Evolutionary conservation across 768 basidiomycete genomes (phyloP), one percentile per base, ranked within the genome.

Genomic region (Amanita rubescens): DNA sequence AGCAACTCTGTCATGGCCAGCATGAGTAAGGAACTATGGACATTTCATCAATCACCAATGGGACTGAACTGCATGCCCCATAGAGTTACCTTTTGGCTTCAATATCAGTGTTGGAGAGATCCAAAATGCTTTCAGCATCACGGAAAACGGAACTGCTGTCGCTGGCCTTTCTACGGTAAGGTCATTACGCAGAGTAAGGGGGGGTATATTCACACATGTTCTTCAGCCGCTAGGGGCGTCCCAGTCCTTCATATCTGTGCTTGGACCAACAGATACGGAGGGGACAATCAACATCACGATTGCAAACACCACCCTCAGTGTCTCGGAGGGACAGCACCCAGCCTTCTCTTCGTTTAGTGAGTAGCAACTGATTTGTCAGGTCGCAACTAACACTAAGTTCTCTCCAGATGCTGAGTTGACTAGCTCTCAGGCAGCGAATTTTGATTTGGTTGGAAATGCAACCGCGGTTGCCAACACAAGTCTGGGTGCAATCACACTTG

Each of bases 51-150:
- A 5, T 32, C 25, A 14, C 38, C 11, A 12, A 5, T n/a, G 5
- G 17, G 17, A 44, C 54, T 54, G 32, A 55, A 50, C 11, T 53
- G 27, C 15, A n/a, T 35, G 15, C 52, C 52, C 46, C 51, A 41
- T 55, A 85, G 84, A 76, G 57, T 67, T 89, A 34, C 87, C 87
- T 30, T 89, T 89, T 56, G 87, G 87, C 9, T 89, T 89, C 64
- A 68, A 67, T 24, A 7, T 87, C 15, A 67, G 69, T 1, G 79
- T 88, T 49, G 74, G 71, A 25, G 64, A 84, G 55, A 87, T 89
- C 30, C 69, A 78, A 62, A 88, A 89, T 59, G 67, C 74, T 30
- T 87, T 89, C 60, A 77, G 75, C 20, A 81, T 89, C 57, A 69
- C 77, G 20, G 75, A 72, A 59, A 75, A 81, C 57, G 75, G 75